Base-by-base conservation (phyloP, 306 rosid species). In the Ochetophila trinervis region DNA sequence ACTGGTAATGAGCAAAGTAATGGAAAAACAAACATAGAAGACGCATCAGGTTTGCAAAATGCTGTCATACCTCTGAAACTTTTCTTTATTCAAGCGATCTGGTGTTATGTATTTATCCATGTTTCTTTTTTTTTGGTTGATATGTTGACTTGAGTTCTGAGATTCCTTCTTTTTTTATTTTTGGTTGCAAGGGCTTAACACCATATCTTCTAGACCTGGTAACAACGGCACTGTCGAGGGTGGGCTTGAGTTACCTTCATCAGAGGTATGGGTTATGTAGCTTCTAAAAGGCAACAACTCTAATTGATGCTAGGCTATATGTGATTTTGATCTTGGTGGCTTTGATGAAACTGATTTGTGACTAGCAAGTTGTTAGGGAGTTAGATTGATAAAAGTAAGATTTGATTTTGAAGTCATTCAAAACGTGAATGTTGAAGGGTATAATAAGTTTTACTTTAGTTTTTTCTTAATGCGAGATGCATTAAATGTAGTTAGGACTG, bases 1-100 rank as follows among this genome's bases (percentile, higher is more conserved):
- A 66, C 84, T 74, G 87, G 72, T 61, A 68, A 65, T 71, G 94
- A 86, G 71, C 90, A 74, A 71, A 81, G 66, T 76, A 90, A 80
- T 80, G 96, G 88, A 72, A 83, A 76, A 73, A 60, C 81, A 18
- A 80, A 83, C 69, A 56, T 59, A 72, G 91, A 90, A 62, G 81
- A 78, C 63, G 67, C 86, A 70, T 81, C 96, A 84, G 99, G 97
- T 90, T 67, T 74, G 83, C 52, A 24, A 50, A 71, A 73, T 71
- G 59, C 61, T 77, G 68, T 23, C 44, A 66, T 14, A 52, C 75
- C 69, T 47, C 47, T 60, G 50, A 22, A 45, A 22, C 40, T 62
- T 36, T 48, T 60, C 16, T 6, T 12, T 9, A 40, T 50, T 50
- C 21, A 13, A 63, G 35, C 36, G 5, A 42, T 18, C 34, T 4